A percentile compares a stretch with the other conserved stretches of the same genome.
These are phyloP conservation scores for Aegilops bicornis DNA, from an alignment of 176 grass and related monocot species.

Conservation along the genomic window DNA sequence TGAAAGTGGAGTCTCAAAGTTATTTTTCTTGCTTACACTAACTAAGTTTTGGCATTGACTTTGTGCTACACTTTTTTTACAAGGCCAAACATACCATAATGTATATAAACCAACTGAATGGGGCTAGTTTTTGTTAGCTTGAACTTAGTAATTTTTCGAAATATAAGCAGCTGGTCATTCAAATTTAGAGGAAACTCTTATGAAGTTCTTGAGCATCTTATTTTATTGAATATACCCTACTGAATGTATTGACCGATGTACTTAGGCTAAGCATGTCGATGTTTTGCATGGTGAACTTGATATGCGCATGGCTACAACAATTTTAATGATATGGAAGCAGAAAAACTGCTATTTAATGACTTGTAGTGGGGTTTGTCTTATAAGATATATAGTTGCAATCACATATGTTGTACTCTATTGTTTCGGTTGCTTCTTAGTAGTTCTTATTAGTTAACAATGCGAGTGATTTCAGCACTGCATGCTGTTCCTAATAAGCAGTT, in stretches of 20 bases:
- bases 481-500: not conserved
- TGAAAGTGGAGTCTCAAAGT: not conserved
- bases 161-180: not conserved
- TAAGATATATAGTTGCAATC: no score
- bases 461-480: no score
- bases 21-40: not conserved
- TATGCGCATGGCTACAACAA: no score
- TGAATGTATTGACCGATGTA: not conserved
- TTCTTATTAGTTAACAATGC: no score
- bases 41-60: constrained; percentile 8
- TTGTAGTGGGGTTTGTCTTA: no score
- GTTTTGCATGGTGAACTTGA: not conserved
- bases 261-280: not conserved
- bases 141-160: not conserved
- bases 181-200: not conserved
- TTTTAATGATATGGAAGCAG: no score
- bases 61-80: not conserved
- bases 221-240: not conserved
- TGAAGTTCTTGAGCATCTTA: not conserved
- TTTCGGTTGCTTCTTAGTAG: no score
- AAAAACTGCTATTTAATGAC: no score
- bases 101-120: not conserved
- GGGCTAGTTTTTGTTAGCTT: not conserved
- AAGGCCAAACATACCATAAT: not conserved
- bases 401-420: no score